Conservation (phyloP, 2,329 filamentous ascomycete species). For the Aspergillus sclerotialis region DNA sequence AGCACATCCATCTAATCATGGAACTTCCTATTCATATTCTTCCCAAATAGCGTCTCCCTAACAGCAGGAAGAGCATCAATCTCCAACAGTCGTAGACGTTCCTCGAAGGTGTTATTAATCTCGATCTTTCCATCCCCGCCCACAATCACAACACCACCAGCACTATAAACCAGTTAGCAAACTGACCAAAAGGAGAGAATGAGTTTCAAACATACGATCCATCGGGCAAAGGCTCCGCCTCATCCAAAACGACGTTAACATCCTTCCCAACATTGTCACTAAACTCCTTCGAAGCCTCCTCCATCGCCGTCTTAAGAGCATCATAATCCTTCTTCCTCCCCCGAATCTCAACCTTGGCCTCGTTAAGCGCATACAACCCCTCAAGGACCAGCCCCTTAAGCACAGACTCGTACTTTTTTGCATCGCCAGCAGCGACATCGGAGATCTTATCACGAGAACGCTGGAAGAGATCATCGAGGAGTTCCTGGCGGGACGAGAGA, state of each 20-base stretch:
- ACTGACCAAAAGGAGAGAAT: conserved; percentile 5
- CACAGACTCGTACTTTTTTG: conserved; percentile 62
- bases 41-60: conserved; percentile 79
- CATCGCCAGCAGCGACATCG: conserved; percentile 49
- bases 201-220: conserved; percentile 60
- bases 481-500: conserved; percentile 76
- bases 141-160: conserved; percentile 74
- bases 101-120: conserved; percentile 97
- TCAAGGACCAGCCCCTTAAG: conserved; percentile 80
- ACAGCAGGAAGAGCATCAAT: conserved; percentile 77
- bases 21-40: conserved; percentile 94
- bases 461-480: conserved; percentile 87
- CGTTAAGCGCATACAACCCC: conserved; percentile 80
- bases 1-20: conserved; percentile 62
- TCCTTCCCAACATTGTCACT: conserved; percentile 70
- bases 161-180: conserved; percentile 44
- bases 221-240: conserved; percentile 71
- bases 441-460: conserved; percentile 65
- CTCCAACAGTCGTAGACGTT: conserved; percentile 78
- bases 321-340: conserved; percentile 74
- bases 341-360: conserved; percentile 67
- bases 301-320: conserved; percentile 68
- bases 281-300: conserved; percentile 72
- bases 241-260: conserved; percentile 64
- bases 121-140: conserved; percentile 89